These are phyloP conservation scores for Austroboletus niveus DNA, from an alignment of 1,284 basidiomycete genomes.

Conservation along the genomic window DNA sequence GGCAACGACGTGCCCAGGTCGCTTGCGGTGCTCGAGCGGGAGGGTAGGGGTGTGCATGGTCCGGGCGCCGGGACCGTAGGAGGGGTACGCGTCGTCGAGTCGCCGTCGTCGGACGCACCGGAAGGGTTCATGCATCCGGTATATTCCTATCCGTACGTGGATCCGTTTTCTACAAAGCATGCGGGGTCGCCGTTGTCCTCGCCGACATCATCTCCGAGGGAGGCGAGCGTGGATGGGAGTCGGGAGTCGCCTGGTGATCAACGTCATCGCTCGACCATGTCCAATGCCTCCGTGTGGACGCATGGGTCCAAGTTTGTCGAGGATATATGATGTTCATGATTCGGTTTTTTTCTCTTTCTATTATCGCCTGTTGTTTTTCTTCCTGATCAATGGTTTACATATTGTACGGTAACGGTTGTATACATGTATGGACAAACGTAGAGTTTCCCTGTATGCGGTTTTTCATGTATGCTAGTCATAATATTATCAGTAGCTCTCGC, in stretches of 20 bases:
- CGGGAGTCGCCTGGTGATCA: conserved; percentile 2
- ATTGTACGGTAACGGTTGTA: no score
- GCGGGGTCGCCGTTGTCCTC: conserved; percentile 26
- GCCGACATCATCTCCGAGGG: conserved; percentile 22
- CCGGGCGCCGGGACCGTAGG: neutral
- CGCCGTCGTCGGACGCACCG: conserved; percentile 26
- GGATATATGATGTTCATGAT: conserved; percentile 16
- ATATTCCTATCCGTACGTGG: conserved; percentile 15
- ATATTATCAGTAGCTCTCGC: no score
- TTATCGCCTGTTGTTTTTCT: no score
- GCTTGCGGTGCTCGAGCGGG: conserved; percentile 8
- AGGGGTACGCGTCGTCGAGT: conserved; percentile 20
- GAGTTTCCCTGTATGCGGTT: no score
- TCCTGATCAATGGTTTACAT: no score
- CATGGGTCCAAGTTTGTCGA: conserved; percentile 37
- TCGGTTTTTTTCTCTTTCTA: no score
- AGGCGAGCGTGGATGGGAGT: conserved; percentile 17
- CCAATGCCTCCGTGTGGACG: conserved; percentile 37
- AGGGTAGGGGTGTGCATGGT: neutral
- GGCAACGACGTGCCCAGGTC: conserved; percentile 8
- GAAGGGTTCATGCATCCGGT: conserved; percentile 5
- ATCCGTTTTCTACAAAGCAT: conserved; percentile 20
- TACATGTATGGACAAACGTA: no score
- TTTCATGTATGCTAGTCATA: no score
- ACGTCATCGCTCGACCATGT: conserved; percentile 35